Evolutionary conservation across 192 early-diverging fungal genomes (phyloP).

Genomic region (Paraglomus brasilianum): DNA sequence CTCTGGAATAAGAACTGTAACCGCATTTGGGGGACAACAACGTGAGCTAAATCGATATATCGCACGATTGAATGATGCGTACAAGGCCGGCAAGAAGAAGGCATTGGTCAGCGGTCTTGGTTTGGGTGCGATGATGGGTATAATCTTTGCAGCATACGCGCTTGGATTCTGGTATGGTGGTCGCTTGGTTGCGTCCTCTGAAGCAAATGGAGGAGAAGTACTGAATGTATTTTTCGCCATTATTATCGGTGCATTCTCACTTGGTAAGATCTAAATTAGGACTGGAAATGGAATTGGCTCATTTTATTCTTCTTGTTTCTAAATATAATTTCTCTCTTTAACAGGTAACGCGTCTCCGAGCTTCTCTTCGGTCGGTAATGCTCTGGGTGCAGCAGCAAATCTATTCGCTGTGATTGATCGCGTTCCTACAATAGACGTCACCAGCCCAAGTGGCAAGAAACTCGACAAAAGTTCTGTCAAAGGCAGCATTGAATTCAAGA

Average conservation of each 20-base stretch:
- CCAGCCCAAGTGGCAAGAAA: conserved; percentile 41
- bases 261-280: too few relatives aligned
- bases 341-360: conserved; percentile 58
- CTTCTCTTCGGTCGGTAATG: conserved; percentile 70
- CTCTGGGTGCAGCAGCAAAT: conserved; percentile 79
- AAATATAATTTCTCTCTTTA: background rate
- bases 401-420: conserved; percentile 85
- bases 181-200: conserved; percentile 53
- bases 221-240: conserved; percentile 88
- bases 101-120: conserved; percentile 57
- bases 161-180: conserved; percentile 88
- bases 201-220: conserved; percentile 51
- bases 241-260: conserved; percentile 63
- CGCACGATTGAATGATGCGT: conserved; percentile 60
- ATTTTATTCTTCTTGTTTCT: background rate
- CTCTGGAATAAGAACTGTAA: conserved; percentile 84
- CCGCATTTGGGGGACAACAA: conserved; percentile 77
- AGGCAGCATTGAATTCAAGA: conserved; percentile 72
- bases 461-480: conserved; percentile 41
- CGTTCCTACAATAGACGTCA: conserved; percentile 71
- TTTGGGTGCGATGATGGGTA: conserved; percentile 55
- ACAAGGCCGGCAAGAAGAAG: conserved; percentile 62
- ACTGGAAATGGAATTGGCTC: too few relatives aligned
- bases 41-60: conserved; percentile 67
- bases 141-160: conserved; percentile 71